Base-by-base conservation (phyloP, 2,329 filamentous ascomycete species). In the Venturia pyrina region DNA sequence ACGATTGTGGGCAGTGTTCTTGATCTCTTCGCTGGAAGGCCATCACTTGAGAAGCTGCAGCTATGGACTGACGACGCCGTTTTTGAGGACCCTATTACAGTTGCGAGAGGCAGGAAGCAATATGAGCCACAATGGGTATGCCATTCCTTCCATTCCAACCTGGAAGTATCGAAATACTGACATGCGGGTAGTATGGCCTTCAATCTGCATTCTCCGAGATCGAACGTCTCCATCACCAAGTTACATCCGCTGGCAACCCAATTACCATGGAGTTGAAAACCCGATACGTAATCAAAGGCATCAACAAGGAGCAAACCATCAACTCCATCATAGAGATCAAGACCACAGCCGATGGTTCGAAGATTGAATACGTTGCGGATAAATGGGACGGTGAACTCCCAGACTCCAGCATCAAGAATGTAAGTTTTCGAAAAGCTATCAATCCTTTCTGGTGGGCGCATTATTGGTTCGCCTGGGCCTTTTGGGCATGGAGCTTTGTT, bases 11-110 rank as follows among this genome's bases (percentile, higher is more conserved):
- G 82, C 66, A 82, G 80, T 59, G 78, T 88, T 17, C 78, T 88
- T 32, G 85, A 88, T 71, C 81, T 88, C 61, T 88, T 87, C 71
- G 82, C 83, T 43, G 85, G 85, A 59, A 79, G 81, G 21, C 84
- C 85, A 0, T 83, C 83, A 1, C 78, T 86, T 2, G 79, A 80
- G 50, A 86, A 87, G 71, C 79, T 88, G 59, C 75, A 78, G 17
- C 78, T 88, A 32, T 88, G 85, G 86, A 78, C 77, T 62, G 83
- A 83, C 66, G 78, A 83, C 46, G 85, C 80, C 8, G 80, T 78
- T 0, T 88, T 88, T 73, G 73, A 79, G 40, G 85, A 88, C 71
- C 83, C 83, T 5, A 75, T 88, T 59, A 85, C 85, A 53, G 78
- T 83, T 44, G 83, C 86, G 1, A 71, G 76, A 28, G 85, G 86